A percentile compares a stretch with the other conserved stretches of the same genome.
phyloP scores from a whole-genome alignment of 768 basidiomycete genomes.

The Suillus subluteus region DNA sequence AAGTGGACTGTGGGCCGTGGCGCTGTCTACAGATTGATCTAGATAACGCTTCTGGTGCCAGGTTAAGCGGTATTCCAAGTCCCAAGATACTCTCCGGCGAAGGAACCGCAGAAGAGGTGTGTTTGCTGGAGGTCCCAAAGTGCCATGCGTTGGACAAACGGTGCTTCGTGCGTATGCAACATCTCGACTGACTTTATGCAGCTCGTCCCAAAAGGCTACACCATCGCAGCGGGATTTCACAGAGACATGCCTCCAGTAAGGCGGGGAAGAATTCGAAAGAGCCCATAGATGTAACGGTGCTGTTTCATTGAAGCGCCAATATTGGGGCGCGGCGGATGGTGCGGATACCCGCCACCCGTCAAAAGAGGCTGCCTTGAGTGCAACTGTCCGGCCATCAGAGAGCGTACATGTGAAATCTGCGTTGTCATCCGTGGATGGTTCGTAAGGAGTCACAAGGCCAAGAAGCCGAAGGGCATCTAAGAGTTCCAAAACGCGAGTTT shows the following conservation, averaged over 20 bases:
- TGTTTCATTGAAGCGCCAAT: slow-evolving; percentile 62
- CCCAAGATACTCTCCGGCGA: slow-evolving; percentile 66
- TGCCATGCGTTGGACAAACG: slow-evolving; percentile 23
- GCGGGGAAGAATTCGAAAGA: slow-evolving; percentile 49
- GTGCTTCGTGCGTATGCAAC: slow-evolving; percentile 28
- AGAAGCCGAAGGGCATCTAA: slow-evolving; percentile 62
- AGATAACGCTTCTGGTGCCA: slow-evolving; percentile 73
- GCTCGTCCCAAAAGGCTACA: slow-evolving; percentile 58
- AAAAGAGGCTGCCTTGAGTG: slow-evolving; percentile 47
- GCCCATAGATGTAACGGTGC: slow-evolving; percentile 69
- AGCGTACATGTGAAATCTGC: slow-evolving; percentile 52
- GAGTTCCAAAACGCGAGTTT: slow-evolving; percentile 62
- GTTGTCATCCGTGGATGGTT: slow-evolving; percentile 41
- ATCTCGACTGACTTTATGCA: slow-evolving; percentile 52
- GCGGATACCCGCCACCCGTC: slow-evolving; percentile 49
- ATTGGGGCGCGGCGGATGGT: slow-evolving; percentile 54
- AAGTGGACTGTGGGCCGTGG: slow-evolving; percentile 49
- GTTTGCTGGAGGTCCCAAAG: slow-evolving; percentile 29
- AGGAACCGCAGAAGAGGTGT: slow-evolving; percentile 49
- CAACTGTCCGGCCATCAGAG: slow-evolving; percentile 45
- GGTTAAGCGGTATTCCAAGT: slow-evolving; percentile 59
- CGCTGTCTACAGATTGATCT: slow-evolving; percentile 48
- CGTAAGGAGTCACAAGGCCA: slow-evolving; percentile 62
- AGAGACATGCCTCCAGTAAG: slow-evolving; percentile 56
- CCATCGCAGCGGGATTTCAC: slow-evolving; percentile 44